These are phyloP conservation scores for Yamadazyma nakazawae DNA, from an alignment of 805 yeast genomes.

Conservation along the genomic window DNA sequence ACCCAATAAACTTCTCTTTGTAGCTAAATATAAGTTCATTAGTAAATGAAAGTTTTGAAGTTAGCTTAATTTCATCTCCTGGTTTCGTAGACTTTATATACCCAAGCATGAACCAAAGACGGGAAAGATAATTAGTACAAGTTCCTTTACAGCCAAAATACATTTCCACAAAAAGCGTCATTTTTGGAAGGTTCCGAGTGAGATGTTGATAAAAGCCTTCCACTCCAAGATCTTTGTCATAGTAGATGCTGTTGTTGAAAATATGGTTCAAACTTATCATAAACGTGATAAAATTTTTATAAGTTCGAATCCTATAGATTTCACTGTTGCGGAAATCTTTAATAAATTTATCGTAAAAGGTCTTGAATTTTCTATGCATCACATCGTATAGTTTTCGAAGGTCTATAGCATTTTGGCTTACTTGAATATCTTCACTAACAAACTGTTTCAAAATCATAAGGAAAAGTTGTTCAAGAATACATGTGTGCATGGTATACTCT, in stretches of 20 bases:
- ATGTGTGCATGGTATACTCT: conserved; percentile 16
- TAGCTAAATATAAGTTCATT: conserved; percentile 17
- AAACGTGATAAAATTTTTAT: conserved; percentile 8
- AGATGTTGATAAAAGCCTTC: conserved; percentile 12
- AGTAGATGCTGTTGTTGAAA: neutral
- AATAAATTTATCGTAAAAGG: conserved; percentile 14
- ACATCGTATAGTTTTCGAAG: conserved; percentile 11
- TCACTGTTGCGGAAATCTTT: conserved; percentile 8
- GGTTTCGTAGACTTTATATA: conserved; percentile 13
- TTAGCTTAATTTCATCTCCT: conserved; percentile 14
- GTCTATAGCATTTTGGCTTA: conserved; percentile 11
- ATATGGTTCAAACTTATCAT: conserved; percentile 9
- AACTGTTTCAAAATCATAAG: conserved; percentile 17
- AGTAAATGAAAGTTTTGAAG: conserved; percentile 15
- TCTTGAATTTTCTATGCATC: conserved; percentile 13
- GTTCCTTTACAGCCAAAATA: conserved; percentile 27
- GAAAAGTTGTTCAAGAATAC: conserved; percentile 20
- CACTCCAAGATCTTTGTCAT: conserved; percentile 6
- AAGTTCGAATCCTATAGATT: conserved; percentile 5
- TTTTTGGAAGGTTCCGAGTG: conserved; percentile 7
- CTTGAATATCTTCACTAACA: neutral
- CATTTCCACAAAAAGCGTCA: conserved; percentile 18
- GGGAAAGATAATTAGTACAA: conserved; percentile 19
- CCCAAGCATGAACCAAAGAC: conserved; percentile 23
- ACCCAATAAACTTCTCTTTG: conserved; percentile 19